A percentile compares a stretch with the other conserved stretches of the same genome.
Conservation (phyloP, 1,284 basidiomycete species). For the Hemileia vastatrix region DNA sequence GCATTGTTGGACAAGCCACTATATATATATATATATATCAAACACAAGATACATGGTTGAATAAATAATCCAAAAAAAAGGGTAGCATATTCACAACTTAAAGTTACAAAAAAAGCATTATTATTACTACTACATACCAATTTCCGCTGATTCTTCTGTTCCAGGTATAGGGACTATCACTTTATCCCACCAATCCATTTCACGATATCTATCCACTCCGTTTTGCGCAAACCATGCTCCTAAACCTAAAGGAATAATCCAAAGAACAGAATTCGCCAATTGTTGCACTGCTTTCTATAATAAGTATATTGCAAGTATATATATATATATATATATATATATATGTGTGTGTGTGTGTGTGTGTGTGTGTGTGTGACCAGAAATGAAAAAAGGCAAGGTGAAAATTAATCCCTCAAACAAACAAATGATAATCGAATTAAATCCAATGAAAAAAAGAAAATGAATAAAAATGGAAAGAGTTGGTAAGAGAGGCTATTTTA, state of each 20-base stretch:
- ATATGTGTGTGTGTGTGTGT: too few relatives aligned
- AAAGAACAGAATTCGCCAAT: not conserved
- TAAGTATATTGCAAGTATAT: too few relatives aligned
- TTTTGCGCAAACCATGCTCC: not conserved
- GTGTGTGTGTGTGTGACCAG: too few relatives aligned
- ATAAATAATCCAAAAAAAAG: not conserved
- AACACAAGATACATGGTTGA: too few relatives aligned
- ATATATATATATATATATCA: too few relatives aligned
- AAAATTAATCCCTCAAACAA: too few relatives aligned
- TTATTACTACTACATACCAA: not conserved
- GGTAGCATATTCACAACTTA: not conserved
- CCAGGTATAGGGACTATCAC: not conserved
- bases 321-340: too few relatives aligned
- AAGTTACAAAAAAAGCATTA: not conserved
- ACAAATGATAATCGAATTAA: too few relatives aligned
- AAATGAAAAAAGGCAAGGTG: too few relatives aligned
- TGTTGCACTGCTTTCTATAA: not conserved
- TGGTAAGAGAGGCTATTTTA: too few relatives aligned
- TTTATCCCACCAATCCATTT: conserved; percentile 5
- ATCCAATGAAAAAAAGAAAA: too few relatives aligned
- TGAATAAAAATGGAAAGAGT: too few relatives aligned
- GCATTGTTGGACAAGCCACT: conserved; percentile 34
- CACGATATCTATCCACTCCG: not conserved
- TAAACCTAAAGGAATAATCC: not conserved
- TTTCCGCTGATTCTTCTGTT: not conserved